Percentiles rank a stretch among this genome's conserved stretches.
Evolutionary conservation across 2,329 filamentous ascomycete genomes (phyloP).

Genomic region (Colletotrichum shisoi): DNA sequence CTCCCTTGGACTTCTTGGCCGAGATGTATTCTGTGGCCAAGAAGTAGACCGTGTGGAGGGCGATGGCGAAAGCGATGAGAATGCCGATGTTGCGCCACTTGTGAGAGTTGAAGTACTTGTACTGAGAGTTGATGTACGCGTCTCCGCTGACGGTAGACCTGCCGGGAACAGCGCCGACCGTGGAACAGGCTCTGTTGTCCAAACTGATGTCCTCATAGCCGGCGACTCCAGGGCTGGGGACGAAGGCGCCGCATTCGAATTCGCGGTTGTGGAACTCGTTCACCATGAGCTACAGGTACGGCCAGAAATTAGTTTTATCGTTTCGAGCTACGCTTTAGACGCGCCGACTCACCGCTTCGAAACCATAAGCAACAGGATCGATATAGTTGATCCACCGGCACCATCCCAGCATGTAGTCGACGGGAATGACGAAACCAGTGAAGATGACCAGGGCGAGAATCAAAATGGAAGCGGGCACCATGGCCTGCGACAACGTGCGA

Average conservation of each 20-base stretch:
- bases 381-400: slow-evolving; percentile 66
- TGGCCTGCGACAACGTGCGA: slow-evolving; percentile 60
- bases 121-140: slow-evolving; percentile 54
- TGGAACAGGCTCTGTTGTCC: slow-evolving; percentile 52
- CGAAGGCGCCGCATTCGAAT: slow-evolving; percentile 49
- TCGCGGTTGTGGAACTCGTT: slow-evolving; percentile 68
- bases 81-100: slow-evolving; percentile 66
- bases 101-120: slow-evolving; percentile 56
- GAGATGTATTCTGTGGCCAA: slow-evolving; percentile 56
- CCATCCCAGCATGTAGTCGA: slow-evolving; percentile 51
- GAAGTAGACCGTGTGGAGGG: slow-evolving; percentile 59
- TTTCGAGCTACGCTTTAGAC: neutral
- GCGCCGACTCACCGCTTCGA: slow-evolving; percentile 63
- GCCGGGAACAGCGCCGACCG: slow-evolving; percentile 57
- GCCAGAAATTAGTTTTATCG: neutral
- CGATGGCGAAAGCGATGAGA: slow-evolving; percentile 59
- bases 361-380: slow-evolving; percentile 65
- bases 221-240: slow-evolving; percentile 19
- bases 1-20: slow-evolving; percentile 66
- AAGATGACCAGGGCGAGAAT: slow-evolving; percentile 64
- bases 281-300: slow-evolving; percentile 50
- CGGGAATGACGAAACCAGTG: slow-evolving; percentile 60
- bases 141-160: slow-evolving; percentile 54
- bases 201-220: slow-evolving; percentile 41
- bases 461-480: slow-evolving; percentile 61